phyloP scores from a whole-genome alignment of 2,329 filamentous ascomycete genomes.

The Aspergillus sp. region DNA sequence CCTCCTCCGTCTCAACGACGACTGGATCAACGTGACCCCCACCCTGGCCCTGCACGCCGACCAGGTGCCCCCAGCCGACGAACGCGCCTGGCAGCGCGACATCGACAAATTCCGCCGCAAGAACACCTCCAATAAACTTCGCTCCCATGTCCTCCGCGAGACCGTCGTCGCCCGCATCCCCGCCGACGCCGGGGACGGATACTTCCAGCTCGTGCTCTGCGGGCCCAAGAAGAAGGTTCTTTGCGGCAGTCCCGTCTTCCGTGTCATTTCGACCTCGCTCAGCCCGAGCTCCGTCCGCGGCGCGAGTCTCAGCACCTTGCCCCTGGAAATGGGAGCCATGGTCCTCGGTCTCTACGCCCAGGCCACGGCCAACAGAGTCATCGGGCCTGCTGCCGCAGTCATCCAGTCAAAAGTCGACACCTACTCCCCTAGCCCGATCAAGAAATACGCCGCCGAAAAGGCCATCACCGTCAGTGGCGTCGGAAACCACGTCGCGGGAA shows the following conservation, averaged over 20 bases:
- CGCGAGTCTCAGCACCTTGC: conserved; percentile 63
- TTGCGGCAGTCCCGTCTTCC: conserved; percentile 66
- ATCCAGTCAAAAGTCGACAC: conserved; percentile 28
- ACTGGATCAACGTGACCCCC: conserved; percentile 70
- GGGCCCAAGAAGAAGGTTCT: conserved; percentile 57
- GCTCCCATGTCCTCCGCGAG: conserved; percentile 58
- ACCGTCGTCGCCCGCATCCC: conserved; percentile 67
- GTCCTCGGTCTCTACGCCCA: conserved; percentile 45
- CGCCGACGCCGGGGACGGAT: conserved; percentile 62
- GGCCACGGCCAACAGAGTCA: conserved; percentile 26
- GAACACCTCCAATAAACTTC: conserved; percentile 48
- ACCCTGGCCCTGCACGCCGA: conserved; percentile 45
- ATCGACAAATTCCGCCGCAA: conserved; percentile 60
- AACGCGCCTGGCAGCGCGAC: conserved; percentile 68
- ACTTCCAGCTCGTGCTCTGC: conserved; percentile 67
- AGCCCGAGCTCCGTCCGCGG: conserved; percentile 63
- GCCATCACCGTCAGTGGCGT: conserved; percentile 34
- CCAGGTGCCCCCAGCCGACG: conserved; percentile 57
- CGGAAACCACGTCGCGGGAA: conserved; percentile 23
- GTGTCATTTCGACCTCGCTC: conserved; percentile 65
- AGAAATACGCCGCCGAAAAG: conserved; percentile 30
- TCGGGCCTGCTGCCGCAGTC: conserved; percentile 23
- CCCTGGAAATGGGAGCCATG: conserved; percentile 60
- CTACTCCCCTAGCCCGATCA: conserved; percentile 30
- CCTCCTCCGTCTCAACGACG: conserved; percentile 57